These are phyloP conservation scores for Apiotrichum gamsii DNA, from an alignment of 1,284 basidiomycete genomes.

Conservation along the genomic window DNA sequence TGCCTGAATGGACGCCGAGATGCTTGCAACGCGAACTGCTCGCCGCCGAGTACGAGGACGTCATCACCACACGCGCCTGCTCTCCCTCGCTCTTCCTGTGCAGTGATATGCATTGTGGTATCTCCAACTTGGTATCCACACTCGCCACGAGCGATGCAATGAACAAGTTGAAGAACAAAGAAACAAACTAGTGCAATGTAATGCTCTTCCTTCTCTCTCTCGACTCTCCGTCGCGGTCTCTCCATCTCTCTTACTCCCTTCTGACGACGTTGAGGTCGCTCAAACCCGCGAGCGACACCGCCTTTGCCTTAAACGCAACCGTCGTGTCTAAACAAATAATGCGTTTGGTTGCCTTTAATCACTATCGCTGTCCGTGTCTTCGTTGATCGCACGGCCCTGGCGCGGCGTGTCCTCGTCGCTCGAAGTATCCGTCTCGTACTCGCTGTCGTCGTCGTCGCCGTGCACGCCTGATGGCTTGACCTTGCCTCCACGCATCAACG, in stretches of 20 bases:
- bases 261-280: no score
- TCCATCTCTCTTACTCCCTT: no score
- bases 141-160: background rate
- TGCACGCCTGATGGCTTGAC: conserved; percentile 61
- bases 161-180: no score
- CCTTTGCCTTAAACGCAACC: no score
- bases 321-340: no score
- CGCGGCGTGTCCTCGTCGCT: conserved; percentile 51
- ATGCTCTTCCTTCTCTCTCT: no score
- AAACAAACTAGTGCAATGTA: no score
- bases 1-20: no score
- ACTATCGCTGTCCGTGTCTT: conserved; percentile 49
- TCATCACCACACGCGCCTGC: background rate
- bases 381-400: conserved; percentile 36
- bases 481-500: conserved; percentile 82
- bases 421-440: conserved; percentile 43
- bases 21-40: no score
- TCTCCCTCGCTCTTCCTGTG: background rate
- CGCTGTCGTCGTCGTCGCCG: conserved; percentile 51
- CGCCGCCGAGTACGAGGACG: no score
- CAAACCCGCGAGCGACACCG: no score
- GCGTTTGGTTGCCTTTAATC: conserved; percentile 42
- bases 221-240: no score
- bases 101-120: conserved; percentile 2
- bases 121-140: background rate